Conservation (phyloP, 192 early-diverging fungal genomes). For the Gigaspora rosea region DNA sequence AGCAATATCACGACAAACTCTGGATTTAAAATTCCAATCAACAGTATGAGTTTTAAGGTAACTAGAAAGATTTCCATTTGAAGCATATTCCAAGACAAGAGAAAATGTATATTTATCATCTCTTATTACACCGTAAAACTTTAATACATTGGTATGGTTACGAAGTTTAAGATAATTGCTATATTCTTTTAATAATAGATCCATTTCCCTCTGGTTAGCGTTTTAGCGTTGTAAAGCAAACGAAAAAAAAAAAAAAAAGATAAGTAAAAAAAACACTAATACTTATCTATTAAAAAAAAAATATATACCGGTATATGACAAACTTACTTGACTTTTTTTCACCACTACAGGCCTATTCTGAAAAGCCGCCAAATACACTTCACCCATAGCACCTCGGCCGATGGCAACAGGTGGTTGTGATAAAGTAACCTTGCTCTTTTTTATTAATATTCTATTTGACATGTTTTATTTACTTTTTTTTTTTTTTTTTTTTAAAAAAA, state of each 20-base stretch:
- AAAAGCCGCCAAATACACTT: constrained; percentile 12
- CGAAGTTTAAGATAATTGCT: constrained; percentile 25
- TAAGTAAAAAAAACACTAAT: background rate
- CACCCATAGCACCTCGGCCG: constrained; percentile 26
- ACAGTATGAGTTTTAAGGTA: constrained; percentile 31
- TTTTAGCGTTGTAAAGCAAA: background rate
- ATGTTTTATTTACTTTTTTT: background rate
- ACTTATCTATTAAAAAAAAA: background rate
- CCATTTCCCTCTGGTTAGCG: background rate
- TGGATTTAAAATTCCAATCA: constrained; percentile 3
- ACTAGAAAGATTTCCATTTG: constrained; percentile 27
- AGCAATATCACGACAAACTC: constrained; percentile 15
- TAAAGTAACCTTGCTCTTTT: constrained; percentile 1
- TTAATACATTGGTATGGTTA: constrained; percentile 24
- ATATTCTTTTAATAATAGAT: constrained; percentile 26
- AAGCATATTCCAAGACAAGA: constrained; percentile 25
- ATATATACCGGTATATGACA: no score
- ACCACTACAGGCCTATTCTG: constrained; percentile 9
- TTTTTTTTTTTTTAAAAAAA: no score
- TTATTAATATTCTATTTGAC: constrained; percentile 29
- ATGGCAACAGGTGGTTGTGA: background rate
- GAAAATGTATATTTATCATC: constrained; percentile 21
- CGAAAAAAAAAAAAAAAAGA: background rate
- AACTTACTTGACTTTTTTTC: constrained; percentile 25
- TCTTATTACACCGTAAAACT: constrained; percentile 27